Conservation (phyloP, 768 basidiomycete genomes). For the Cystoderma amianthinum region DNA sequence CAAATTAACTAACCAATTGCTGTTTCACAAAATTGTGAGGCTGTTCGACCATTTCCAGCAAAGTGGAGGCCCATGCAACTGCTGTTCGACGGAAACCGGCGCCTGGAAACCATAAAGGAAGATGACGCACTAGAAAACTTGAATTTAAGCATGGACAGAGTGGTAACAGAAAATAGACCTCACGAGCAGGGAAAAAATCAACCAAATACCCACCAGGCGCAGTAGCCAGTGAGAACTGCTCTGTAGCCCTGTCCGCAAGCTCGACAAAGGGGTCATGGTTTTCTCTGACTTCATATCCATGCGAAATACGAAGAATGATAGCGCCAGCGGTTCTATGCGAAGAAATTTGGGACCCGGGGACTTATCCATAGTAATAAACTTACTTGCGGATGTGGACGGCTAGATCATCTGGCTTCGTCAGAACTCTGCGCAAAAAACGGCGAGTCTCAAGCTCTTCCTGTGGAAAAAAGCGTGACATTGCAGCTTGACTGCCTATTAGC, state of each 20-base stretch:
- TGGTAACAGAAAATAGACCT: slow-evolving; percentile 8
- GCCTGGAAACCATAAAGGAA: slow-evolving; percentile 62
- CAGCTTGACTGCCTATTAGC: slow-evolving; percentile 36
- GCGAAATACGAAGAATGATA: slow-evolving; percentile 43
- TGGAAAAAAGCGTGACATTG: slow-evolving; percentile 34
- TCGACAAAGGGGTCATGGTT: slow-evolving; percentile 42
- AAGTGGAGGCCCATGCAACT: slow-evolving; percentile 42
- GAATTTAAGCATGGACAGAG: slow-evolving; percentile 3
- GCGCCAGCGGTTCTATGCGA: slow-evolving; percentile 39
- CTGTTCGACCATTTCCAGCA: slow-evolving; percentile 47
- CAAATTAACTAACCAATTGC: slow-evolving; percentile 38
- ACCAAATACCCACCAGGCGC: slow-evolving; percentile 46
- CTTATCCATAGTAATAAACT: slow-evolving; percentile 9
- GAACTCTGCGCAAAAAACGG: slow-evolving; percentile 38
- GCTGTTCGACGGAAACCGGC: slow-evolving; percentile 51
- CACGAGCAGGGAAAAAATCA: slow-evolving; percentile 43
- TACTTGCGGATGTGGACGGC: slow-evolving; percentile 41
- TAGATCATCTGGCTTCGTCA: slow-evolving; percentile 40
- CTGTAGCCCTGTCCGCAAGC: slow-evolving; percentile 46
- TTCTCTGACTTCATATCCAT: slow-evolving; percentile 48
- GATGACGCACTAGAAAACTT: slow-evolving; percentile 38
- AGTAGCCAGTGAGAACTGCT: slow-evolving; percentile 47
- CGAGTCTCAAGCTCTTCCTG: slow-evolving; percentile 39
- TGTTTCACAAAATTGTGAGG: slow-evolving; percentile 55
- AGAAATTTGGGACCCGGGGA: slow-evolving; percentile 5